Conservation (phyloP, 176 grass and related monocot species). For the Triticum dicoccoides region DNA sequence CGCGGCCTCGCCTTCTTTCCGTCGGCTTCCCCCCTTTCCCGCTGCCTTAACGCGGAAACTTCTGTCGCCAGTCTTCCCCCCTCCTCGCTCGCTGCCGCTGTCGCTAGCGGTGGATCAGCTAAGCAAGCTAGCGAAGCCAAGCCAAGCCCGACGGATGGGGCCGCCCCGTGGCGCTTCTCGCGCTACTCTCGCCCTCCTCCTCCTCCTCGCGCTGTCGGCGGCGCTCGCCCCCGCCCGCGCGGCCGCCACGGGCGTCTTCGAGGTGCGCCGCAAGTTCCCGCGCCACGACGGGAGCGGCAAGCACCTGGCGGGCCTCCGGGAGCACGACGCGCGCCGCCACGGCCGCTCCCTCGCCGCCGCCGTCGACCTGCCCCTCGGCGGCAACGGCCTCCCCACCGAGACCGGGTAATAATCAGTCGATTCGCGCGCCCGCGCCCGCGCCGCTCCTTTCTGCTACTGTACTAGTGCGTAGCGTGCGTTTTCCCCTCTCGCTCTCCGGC, state of each 20-base stretch:
- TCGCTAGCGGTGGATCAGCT: neutral
- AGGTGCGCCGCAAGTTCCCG: slow-evolving; percentile 75
- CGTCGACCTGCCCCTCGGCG: slow-evolving; percentile 72
- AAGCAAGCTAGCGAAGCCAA: neutral
- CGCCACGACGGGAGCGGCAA: neutral
- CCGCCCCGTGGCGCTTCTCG: neutral
- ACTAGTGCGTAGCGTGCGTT: neutral
- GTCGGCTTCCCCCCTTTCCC: neutral
- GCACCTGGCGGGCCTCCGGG: slow-evolving; percentile 38
- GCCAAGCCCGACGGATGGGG: neutral
- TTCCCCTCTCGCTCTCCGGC: neutral
- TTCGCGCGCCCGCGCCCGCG: neutral
- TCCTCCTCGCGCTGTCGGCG: slow-evolving; percentile 19
- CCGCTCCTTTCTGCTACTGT: neutral
- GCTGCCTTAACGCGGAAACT: neutral
- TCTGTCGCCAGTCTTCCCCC: neutral
- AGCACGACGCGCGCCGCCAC: slow-evolving; percentile 54
- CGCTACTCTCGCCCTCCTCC: neutral
- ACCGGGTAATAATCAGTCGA: slow-evolving; percentile 37
- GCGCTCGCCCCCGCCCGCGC: slow-evolving; percentile 13
- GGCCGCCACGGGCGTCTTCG: slow-evolving; percentile 53
- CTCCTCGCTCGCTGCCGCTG: neutral
- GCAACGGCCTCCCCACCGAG: slow-evolving; percentile 69
- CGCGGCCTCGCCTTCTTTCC: no score
- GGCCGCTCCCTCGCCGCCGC: slow-evolving; percentile 48